Evolutionary conservation across 1,139 yeast genomes (phyloP).

Genomic region (Hemisphaericaspora subhashii): DNA sequence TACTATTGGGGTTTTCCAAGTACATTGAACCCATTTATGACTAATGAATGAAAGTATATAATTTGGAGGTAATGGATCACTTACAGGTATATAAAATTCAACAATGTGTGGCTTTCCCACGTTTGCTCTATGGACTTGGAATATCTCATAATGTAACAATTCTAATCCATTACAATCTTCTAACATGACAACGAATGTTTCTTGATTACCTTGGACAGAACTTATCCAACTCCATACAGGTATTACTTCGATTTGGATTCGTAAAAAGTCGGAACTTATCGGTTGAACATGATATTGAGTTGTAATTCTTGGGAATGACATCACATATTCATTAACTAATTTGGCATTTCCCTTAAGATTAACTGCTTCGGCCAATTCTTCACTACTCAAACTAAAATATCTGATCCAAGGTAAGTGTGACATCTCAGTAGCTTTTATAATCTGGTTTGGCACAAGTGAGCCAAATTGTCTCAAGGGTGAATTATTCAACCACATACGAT

Average conservation of each 20-base stretch:
- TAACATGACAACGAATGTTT: constrained; percentile 66
- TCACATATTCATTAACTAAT: constrained; percentile 58
- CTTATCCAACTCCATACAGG: constrained; percentile 82
- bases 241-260: constrained; percentile 62
- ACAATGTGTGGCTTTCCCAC: constrained; percentile 55
- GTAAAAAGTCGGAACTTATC: constrained; percentile 63
- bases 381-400: constrained; percentile 68
- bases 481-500: constrained; percentile 78
- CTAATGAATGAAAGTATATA: constrained; percentile 72
- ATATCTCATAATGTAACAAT: constrained; percentile 58
- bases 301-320: constrained; percentile 69
- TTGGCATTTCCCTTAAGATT: constrained; percentile 69
- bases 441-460: constrained; percentile 57
- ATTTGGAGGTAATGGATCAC: constrained; percentile 70
- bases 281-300: constrained; percentile 71
- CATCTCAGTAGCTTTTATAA: constrained; percentile 73
- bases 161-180: constrained; percentile 86
- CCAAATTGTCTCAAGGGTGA: constrained; percentile 86
- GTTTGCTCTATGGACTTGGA: constrained; percentile 51
- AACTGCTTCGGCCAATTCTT: constrained; percentile 80
- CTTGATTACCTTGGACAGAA: constrained; percentile 60
- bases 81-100: constrained; percentile 64
- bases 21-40: constrained; percentile 84
- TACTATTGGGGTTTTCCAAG: constrained; percentile 59
- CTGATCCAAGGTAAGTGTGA: constrained; percentile 83